phyloP scores from a whole-genome alignment of 208 protist genomes.

The Wallacemonas rigidus region DNA sequence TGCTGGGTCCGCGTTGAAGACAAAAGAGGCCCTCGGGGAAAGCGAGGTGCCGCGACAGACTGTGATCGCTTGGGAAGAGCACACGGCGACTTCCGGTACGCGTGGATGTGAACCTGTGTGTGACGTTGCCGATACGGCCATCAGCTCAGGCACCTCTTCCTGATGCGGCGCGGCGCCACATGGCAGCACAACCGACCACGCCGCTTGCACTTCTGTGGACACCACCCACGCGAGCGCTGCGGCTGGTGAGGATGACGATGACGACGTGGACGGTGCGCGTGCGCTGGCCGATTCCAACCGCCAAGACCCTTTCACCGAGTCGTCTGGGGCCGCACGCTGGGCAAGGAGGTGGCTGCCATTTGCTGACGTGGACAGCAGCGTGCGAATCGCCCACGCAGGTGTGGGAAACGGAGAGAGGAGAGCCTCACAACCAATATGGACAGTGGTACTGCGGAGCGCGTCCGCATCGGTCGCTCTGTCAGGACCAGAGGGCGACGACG shows the following conservation, averaged over 20 bases:
- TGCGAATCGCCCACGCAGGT: not conserved
- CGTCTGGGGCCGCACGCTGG: conserved; percentile 7
- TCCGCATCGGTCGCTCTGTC: not conserved
- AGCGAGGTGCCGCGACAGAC: conserved; percentile 4
- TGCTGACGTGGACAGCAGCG: conserved; percentile 3
- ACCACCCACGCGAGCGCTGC: conserved; percentile 26
- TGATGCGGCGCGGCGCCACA: conserved; percentile 11
- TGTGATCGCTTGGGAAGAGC: conserved; percentile 14
- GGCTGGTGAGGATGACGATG: not conserved
- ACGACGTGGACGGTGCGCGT: not conserved
- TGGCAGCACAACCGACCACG: conserved; percentile 32
- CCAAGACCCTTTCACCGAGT: not conserved
- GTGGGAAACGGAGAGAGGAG: not conserved
- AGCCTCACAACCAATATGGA: not conserved
- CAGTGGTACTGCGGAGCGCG: not conserved
- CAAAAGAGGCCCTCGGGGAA: not conserved
- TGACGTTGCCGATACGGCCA: not conserved
- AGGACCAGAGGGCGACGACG: not conserved
- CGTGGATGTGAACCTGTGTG: not conserved
- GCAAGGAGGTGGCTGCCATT: conserved; percentile 3
- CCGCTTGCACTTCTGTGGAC: conserved; percentile 19
- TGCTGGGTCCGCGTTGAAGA: not conserved
- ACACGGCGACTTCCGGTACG: not conserved
- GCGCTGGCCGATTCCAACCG: not conserved
- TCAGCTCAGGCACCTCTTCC: conserved; percentile 9